A percentile compares a stretch with the other conserved stretches of the same genome.
Evolutionary conservation across 352 stramenopile genomes (phyloP).

Genomic region (Sclerospora graminicola): DNA sequence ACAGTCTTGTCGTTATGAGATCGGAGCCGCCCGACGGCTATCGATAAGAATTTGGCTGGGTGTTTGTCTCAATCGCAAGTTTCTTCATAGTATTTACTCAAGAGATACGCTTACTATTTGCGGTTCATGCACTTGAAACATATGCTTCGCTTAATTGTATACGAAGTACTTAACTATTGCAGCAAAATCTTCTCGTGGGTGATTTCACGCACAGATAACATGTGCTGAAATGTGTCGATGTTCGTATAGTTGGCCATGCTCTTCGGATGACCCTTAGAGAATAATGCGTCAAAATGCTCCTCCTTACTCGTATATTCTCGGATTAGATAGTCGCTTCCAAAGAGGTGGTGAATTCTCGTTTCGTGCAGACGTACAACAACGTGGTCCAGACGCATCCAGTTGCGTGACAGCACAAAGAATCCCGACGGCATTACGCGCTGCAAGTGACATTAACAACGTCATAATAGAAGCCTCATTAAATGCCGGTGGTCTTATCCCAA

Average conservation of each 20-base stretch:
- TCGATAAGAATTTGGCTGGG: conserved; percentile 18
- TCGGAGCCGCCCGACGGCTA: conserved; percentile 15
- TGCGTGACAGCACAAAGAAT: conserved; percentile 67
- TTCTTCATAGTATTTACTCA: too few relatives aligned
- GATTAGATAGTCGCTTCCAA: conserved; percentile 59
- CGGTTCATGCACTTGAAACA: too few relatives aligned
- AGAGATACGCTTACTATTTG: too few relatives aligned
- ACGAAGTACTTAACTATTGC: conserved; percentile 25
- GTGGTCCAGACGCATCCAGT: conserved; percentile 79
- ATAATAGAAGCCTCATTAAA: too few relatives aligned
- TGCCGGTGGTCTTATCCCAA: too few relatives aligned
- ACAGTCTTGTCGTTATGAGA: conserved; percentile 27
- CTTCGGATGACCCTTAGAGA: conserved; percentile 50
- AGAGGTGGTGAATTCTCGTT: conserved; percentile 76
- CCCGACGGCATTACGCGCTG: conserved; percentile 79
- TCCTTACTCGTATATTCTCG: conserved; percentile 77
- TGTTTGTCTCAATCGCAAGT: too few relatives aligned
- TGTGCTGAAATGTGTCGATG: conserved; percentile 73
- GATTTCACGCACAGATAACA: conserved; percentile 46
- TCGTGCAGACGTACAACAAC: conserved; percentile 72
- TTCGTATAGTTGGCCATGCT: conserved; percentile 80
- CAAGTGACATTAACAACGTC: conserved; percentile 2
- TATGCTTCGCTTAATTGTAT: too few relatives aligned
- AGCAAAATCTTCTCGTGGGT: conserved; percentile 57
- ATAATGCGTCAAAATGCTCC: conserved; percentile 56